phyloP scores from a whole-genome alignment of 2,329 filamentous ascomycete species.

The Sporothrix dimorphospora region DNA sequence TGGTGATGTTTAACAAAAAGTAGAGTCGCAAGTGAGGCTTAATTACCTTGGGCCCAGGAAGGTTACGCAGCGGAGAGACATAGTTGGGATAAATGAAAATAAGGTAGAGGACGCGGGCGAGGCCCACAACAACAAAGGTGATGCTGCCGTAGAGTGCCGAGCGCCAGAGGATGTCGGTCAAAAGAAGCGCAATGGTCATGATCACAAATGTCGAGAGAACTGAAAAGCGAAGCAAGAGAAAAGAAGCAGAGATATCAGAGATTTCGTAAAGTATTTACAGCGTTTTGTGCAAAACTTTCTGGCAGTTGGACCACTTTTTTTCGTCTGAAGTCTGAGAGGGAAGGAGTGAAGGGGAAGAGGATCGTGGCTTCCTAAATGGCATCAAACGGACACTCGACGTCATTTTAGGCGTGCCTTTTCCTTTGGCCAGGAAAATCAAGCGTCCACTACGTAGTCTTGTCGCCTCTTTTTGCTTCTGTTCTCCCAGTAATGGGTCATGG shows the following conservation, averaged over 20 bases:
- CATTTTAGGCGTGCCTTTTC: background rate
- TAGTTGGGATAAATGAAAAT: conserved; percentile 18
- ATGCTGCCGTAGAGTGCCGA: conserved; percentile 4
- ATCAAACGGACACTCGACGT: background rate
- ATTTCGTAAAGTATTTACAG: background rate
- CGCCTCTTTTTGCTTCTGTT: background rate
- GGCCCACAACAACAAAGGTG: background rate
- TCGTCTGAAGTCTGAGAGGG: background rate
- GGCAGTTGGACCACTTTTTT: background rate
- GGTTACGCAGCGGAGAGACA: conserved; percentile 24
- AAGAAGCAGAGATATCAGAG: background rate
- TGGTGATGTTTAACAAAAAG: too few species aligned
- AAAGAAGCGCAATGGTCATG: background rate
- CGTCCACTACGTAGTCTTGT: background rate
- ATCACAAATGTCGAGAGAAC: background rate
- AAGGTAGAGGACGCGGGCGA: background rate
- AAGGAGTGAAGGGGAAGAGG: background rate
- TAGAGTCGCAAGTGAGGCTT: background rate
- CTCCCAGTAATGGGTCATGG: background rate
- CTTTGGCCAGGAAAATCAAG: background rate
- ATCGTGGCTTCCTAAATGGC: conserved; percentile 9
- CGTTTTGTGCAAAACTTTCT: background rate
- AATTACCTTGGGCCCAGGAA: conserved; percentile 21
- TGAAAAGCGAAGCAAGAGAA: background rate
- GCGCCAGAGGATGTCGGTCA: background rate